These are phyloP conservation scores for Colletotrichum musae DNA, from an alignment of 2,329 filamentous ascomycete species.

Conservation along the genomic window DNA sequence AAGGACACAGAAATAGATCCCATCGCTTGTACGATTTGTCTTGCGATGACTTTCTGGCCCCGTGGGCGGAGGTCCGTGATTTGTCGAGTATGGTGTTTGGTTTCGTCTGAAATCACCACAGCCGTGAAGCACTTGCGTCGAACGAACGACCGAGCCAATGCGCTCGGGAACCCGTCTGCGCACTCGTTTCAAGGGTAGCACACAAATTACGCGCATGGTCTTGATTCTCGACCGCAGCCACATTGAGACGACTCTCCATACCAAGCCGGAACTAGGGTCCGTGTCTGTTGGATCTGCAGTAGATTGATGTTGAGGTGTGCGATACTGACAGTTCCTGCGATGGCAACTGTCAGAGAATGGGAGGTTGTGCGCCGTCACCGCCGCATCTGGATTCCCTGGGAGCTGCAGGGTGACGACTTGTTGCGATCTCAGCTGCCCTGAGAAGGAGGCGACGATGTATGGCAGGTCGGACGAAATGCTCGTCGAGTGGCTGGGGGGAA, in stretches of 20 bases:
- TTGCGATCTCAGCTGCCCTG: conserved; percentile 1
- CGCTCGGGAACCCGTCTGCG: conserved; percentile 3
- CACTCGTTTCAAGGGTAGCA: conserved; percentile 37
- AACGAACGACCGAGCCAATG: conserved; percentile 17
- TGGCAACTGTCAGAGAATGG: not conserved
- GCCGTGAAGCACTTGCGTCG: conserved; percentile 13
- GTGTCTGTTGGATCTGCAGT: not conserved
- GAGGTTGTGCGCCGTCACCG: conserved; percentile 19
- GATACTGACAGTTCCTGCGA: not conserved
- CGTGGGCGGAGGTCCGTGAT: conserved; percentile 15
- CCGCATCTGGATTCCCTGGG: not conserved
- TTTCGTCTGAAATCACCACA: conserved; percentile 32
- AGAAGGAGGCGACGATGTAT: not conserved
- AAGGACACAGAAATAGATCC: not conserved
- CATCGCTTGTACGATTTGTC: not conserved
- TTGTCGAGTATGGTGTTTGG: conserved; percentile 7
- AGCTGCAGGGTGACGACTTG: conserved; percentile 8
- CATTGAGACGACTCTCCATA: no score
- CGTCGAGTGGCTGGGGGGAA: not conserved
- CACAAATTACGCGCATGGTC: no score
- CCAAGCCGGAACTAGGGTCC: conserved; percentile 8
- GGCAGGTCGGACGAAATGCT: conserved; percentile 28
- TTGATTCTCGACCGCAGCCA: no score
- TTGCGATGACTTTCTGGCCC: conserved; percentile 6
- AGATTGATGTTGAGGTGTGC: not conserved